Percentiles rank a stretch among this genome's conserved stretches.
phyloP scores from a whole-genome alignment of 139 green algal genomes.

The Chlamydomonas incerta region DNA sequence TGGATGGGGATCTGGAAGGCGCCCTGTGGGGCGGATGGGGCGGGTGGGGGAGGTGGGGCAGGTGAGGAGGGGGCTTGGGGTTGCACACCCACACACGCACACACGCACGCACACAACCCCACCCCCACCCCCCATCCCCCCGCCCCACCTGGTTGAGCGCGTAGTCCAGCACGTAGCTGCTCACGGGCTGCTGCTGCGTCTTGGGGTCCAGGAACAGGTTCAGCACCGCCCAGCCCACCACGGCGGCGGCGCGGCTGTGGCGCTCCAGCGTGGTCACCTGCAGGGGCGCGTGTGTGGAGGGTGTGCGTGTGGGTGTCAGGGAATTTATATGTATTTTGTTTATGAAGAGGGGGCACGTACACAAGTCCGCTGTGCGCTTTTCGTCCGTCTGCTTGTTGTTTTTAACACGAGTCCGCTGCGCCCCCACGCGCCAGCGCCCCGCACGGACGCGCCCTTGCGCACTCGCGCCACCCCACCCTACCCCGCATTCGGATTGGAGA shows the following conservation, averaged over 20 bases:
- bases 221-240: constrained; percentile 71
- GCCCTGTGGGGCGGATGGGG: constrained; percentile 28
- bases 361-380: no score
- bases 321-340: no score
- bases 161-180: constrained; percentile 66
- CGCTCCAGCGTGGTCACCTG: constrained; percentile 64
- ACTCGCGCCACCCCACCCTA: no score
- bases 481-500: no score
- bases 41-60: background rate
- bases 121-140: background rate
- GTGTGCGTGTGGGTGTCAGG: no score
- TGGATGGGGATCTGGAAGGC: constrained; percentile 71
- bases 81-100: no score
- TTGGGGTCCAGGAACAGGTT: constrained; percentile 65
- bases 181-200: constrained; percentile 55
- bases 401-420: no score
- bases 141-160: constrained; percentile 65
- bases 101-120: background rate
- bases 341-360: background rate
- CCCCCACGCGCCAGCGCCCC: no score
- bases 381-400: no score
- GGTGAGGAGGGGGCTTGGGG: no score
- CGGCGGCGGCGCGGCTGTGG: constrained; percentile 37
- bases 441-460: no score
- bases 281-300: background rate